phyloP scores from a whole-genome alignment of 345 rosid species.

The Eutrema heterophyllum region DNA sequence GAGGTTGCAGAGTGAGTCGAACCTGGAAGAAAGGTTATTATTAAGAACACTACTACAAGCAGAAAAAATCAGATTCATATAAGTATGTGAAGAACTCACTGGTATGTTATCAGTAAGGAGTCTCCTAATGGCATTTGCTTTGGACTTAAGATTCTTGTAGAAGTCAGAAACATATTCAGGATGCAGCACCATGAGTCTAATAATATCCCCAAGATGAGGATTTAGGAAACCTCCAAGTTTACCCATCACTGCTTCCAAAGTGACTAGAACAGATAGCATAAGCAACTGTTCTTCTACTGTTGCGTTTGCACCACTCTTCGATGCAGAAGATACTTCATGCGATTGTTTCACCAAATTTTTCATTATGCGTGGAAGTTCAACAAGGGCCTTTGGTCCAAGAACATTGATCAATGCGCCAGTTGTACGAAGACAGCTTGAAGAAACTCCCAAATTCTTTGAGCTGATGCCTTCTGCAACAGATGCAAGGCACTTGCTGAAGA shows the following conservation, averaged over 20 bases:
- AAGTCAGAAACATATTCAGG: slow-evolving; percentile 52
- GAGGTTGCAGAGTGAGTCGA: slow-evolving; percentile 78
- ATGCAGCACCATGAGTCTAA: slow-evolving; percentile 55
- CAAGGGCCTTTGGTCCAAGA: slow-evolving; percentile 77
- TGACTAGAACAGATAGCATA: slow-evolving; percentile 58
- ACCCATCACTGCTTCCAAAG: slow-evolving; percentile 80
- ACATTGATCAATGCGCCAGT: slow-evolving; percentile 72
- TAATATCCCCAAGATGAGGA: slow-evolving; percentile 78
- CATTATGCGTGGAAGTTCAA: slow-evolving; percentile 74
- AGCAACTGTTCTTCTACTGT: slow-evolving; percentile 33
- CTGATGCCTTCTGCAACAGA: slow-evolving; percentile 55
- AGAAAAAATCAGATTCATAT: background rate
- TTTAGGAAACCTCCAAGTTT: slow-evolving; percentile 88
- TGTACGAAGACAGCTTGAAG: slow-evolving; percentile 77
- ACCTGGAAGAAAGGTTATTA: slow-evolving; percentile 44
- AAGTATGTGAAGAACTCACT: slow-evolving; percentile 41
- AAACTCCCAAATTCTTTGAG: slow-evolving; percentile 50
- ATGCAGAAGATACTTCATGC: slow-evolving; percentile 27
- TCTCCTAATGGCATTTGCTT: slow-evolving; percentile 59
- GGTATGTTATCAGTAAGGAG: slow-evolving; percentile 75
- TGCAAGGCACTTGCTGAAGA: slow-evolving; percentile 66
- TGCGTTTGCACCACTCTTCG: slow-evolving; percentile 18
- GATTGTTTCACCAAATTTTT: slow-evolving; percentile 49
- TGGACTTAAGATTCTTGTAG: slow-evolving; percentile 59
- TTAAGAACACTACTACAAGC: background rate